Conservation (phyloP, 1,139 yeast species). For the Suhomyces maxii region DNA sequence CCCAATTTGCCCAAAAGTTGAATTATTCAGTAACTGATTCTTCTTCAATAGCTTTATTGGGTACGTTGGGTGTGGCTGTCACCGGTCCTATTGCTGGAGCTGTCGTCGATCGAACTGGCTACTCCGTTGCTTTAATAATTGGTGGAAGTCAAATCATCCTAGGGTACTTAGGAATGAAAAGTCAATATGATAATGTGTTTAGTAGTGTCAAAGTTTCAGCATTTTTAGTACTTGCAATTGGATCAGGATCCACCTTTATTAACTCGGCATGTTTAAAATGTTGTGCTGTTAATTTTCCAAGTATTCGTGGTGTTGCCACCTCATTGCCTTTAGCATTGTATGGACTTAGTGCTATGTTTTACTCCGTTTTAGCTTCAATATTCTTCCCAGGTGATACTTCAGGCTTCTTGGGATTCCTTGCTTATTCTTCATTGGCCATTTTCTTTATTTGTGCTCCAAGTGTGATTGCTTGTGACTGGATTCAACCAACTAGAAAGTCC, state of each 20-base stretch:
- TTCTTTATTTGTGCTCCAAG: slow-evolving; percentile 48
- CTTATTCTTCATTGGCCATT: slow-evolving; percentile 40
- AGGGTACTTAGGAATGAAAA: slow-evolving; percentile 50
- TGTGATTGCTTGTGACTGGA: slow-evolving; percentile 43
- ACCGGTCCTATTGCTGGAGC: slow-evolving; percentile 60
- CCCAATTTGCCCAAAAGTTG: slow-evolving; percentile 57
- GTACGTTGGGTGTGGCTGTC: slow-evolving; percentile 58
- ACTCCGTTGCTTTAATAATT: slow-evolving; percentile 39
- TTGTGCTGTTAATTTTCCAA: slow-evolving; percentile 57
- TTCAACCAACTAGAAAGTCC: background rate
- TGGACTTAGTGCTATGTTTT: slow-evolving; percentile 60
- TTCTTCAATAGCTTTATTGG: slow-evolving; percentile 57
- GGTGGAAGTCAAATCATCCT: slow-evolving; percentile 46
- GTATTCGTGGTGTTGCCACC: slow-evolving; percentile 59
- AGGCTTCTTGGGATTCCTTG: slow-evolving; percentile 48
- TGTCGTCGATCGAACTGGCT: slow-evolving; percentile 57
- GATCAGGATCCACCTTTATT: slow-evolving; percentile 56
- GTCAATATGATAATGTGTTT: slow-evolving; percentile 39
- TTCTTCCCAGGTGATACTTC: slow-evolving; percentile 55
- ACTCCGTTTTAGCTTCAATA: slow-evolving; percentile 47
- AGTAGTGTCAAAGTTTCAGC: slow-evolving; percentile 37
- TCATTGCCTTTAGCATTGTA: slow-evolving; percentile 59
- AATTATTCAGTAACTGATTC: slow-evolving; percentile 55
- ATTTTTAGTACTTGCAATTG: slow-evolving; percentile 42
- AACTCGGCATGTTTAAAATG: slow-evolving; percentile 56